Percentiles rank a stretch among this genome's conserved stretches.
Conservation (phyloP, 2,329 filamentous ascomycete genomes). For the Arthrobotrys sinensis region DNA sequence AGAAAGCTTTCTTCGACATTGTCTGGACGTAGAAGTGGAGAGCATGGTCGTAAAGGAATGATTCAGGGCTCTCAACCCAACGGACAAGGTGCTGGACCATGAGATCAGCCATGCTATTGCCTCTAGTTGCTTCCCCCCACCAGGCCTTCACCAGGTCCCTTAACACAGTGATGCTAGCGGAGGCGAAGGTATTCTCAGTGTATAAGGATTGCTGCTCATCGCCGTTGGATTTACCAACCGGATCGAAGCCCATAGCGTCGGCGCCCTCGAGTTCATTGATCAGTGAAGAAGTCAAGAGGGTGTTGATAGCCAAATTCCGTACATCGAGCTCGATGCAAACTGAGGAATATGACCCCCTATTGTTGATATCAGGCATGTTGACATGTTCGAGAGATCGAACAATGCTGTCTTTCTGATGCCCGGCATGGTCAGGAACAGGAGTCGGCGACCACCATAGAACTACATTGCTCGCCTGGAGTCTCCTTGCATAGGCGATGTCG, state of each 20-base stretch:
- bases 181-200: slow-evolving; percentile 53
- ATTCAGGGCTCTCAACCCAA: slow-evolving; percentile 94
- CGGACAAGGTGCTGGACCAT: slow-evolving; percentile 97
- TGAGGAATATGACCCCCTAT: slow-evolving; percentile 91
- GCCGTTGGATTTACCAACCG: slow-evolving; percentile 50
- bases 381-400: slow-evolving; percentile 85
- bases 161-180: slow-evolving; percentile 79
- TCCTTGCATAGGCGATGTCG: slow-evolving; percentile 92
- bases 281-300: slow-evolving; percentile 93
- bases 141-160: slow-evolving; percentile 98
- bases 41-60: slow-evolving; percentile 93
- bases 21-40: slow-evolving; percentile 98
- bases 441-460: slow-evolving; percentile 96
- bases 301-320: slow-evolving; percentile 96
- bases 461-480: slow-evolving; percentile 90
- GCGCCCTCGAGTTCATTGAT: slow-evolving; percentile 96
- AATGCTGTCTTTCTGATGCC: slow-evolving; percentile 93
- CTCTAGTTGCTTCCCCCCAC: slow-evolving; percentile 94
- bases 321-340: slow-evolving; percentile 97
- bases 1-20: slow-evolving; percentile 97
- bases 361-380: slow-evolving; percentile 93
- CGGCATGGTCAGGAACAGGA: slow-evolving; percentile 91
- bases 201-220: slow-evolving; percentile 58
- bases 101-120: slow-evolving; percentile 94
- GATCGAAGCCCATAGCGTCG: slow-evolving; percentile 77